Evolutionary conservation across 2,329 filamentous ascomycete genomes (phyloP).

Genomic region (Penicillium sp.): DNA sequence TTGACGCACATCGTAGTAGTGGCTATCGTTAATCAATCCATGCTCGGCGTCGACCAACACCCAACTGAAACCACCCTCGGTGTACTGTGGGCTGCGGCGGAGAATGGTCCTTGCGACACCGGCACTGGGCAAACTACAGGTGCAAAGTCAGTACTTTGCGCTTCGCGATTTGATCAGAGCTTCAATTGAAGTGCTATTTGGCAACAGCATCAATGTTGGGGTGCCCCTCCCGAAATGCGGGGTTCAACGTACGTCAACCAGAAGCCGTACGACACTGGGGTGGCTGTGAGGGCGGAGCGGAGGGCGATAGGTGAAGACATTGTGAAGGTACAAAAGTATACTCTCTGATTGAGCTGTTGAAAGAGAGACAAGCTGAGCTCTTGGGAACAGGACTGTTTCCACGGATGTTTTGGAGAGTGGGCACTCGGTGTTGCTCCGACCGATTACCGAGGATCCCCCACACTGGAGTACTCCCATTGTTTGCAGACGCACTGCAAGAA

Average conservation of each 20-base stretch:
- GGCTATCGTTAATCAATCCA: slow-evolving; percentile 39
- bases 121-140: no score
- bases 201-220: not conserved
- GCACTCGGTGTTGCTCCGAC: slow-evolving; percentile 11
- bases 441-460: slow-evolving; percentile 10
- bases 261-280: slow-evolving; percentile 31
- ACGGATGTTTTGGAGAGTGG: not conserved
- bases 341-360: not conserved
- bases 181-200: not conserved
- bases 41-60: slow-evolving; percentile 44
- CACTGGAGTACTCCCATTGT: not conserved
- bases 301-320: slow-evolving; percentile 11
- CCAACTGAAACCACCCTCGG: slow-evolving; percentile 33
- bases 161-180: not conserved
- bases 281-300: slow-evolving; percentile 13
- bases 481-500: not conserved
- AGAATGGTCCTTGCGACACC: slow-evolving; percentile 31
- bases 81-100: slow-evolving; percentile 25
- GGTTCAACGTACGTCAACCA: slow-evolving; percentile 35
- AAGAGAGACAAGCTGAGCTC: not conserved
- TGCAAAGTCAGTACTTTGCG: slow-evolving; percentile 22
- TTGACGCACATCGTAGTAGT: slow-evolving; percentile 38
- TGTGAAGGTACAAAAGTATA: not conserved
- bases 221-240: not conserved
- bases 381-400: not conserved